phyloP scores from a whole-genome alignment of 345 rosid species.

The Noccaea bulbosa region DNA sequence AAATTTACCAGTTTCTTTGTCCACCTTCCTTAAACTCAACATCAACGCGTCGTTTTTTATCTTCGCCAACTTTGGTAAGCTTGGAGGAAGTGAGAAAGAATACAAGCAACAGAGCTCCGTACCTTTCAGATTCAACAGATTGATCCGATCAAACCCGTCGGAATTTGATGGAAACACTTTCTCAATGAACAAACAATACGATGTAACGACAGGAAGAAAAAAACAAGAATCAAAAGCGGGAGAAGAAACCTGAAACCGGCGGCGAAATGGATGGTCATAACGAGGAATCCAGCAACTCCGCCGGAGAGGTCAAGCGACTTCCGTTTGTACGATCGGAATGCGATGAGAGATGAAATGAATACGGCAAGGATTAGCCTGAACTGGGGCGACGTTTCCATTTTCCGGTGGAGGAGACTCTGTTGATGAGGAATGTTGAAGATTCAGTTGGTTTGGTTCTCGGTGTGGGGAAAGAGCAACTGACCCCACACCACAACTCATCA shows the following conservation, averaged over 20 bases:
- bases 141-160: neutral
- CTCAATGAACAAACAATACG: neutral
- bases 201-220: neutral
- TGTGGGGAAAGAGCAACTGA: conserved; percentile 25
- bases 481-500: conserved; percentile 7
- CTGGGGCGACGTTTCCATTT: conserved; percentile 51
- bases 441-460: conserved; percentile 10
- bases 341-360: conserved; percentile 56
- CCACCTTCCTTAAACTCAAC: conserved; percentile 94
- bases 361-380: conserved; percentile 56
- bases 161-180: neutral
- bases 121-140: conserved; percentile 50
- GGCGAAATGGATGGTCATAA: conserved; percentile 71
- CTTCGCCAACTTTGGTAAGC: conserved; percentile 90
- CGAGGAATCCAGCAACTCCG: conserved; percentile 74
- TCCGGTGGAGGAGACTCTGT: neutral
- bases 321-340: conserved; percentile 67
- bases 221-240: neutral
- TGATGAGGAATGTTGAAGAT: conserved; percentile 6
- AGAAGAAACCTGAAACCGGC: conserved; percentile 64
- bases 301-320: conserved; percentile 89
- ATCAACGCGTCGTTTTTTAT: conserved; percentile 75
- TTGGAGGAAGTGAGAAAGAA: conserved; percentile 88
- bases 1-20: conserved; percentile 80
- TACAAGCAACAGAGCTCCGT: conserved; percentile 75